These are phyloP conservation scores for Xylaria scruposa DNA, from an alignment of 495 filamentous ascomycete genomes.

Conservation along the genomic window DNA sequence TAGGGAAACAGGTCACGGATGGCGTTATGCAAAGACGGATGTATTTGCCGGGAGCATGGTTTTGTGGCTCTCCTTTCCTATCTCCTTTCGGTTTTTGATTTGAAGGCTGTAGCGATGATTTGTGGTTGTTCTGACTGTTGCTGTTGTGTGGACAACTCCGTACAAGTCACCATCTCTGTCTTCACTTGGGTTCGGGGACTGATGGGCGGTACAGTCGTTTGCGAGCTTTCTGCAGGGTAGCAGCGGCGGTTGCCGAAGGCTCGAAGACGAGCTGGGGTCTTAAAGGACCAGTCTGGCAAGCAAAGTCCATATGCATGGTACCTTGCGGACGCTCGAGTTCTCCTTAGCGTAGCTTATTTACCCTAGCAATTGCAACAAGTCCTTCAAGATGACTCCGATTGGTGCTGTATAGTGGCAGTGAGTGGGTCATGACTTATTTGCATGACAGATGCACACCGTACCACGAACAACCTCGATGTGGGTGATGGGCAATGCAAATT, in stretches of 20 bases:
- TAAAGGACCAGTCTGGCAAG: slow-evolving; percentile 6
- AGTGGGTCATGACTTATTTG: slow-evolving; percentile 24
- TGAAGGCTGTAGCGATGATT: slow-evolving; percentile 32
- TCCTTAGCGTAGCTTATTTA: slow-evolving; percentile 28
- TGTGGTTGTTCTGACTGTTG: slow-evolving; percentile 34
- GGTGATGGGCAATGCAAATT: slow-evolving; percentile 25
- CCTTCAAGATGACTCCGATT: slow-evolving; percentile 26
- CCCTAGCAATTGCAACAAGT: slow-evolving; percentile 28
- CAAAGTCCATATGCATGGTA: slow-evolving; percentile 10
- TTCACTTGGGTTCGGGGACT: slow-evolving; percentile 28
- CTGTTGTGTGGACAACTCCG: slow-evolving; percentile 38
- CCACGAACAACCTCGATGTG: slow-evolving; percentile 8
- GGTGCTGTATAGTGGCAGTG: not conserved
- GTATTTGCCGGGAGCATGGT: slow-evolving; percentile 36
- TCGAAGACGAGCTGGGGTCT: not conserved
- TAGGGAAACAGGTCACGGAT: slow-evolving; percentile 34
- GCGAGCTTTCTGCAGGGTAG: slow-evolving; percentile 30
- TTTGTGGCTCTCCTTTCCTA: slow-evolving; percentile 21
- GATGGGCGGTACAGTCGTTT: slow-evolving; percentile 41
- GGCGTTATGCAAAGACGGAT: slow-evolving; percentile 45
- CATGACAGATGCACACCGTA: slow-evolving; percentile 25
- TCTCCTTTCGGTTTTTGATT: slow-evolving; percentile 21
- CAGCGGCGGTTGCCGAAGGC: slow-evolving; percentile 23
- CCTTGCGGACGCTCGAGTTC: slow-evolving; percentile 26
- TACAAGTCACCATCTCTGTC: slow-evolving; percentile 35